Base-by-base conservation (phyloP, 1,139 yeast genomes). In the Yamadazyma atmosphaerica region DNA sequence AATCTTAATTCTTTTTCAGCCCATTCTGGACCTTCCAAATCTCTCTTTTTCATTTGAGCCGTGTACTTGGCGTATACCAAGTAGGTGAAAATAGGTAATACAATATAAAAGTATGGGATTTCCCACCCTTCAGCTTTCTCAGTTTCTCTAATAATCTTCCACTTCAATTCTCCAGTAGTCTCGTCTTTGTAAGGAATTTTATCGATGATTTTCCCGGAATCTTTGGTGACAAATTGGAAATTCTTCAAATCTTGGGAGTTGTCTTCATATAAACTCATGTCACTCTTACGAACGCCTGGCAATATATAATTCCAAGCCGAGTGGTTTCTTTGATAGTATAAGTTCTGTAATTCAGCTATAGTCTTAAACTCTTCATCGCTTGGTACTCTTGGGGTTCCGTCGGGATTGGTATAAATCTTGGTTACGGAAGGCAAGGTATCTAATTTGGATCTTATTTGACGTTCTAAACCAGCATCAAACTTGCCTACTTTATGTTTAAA, bases 121-220 rank as follows among this genome's bases (percentile, higher is more conserved):
- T 87, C 95, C 95, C 95, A 86, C 35, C 95, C 95, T 68, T 86
- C 95, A 30, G 76, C 76, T 59, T 81, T 81, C 53, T 79, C 81
- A 42, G 83, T 78, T 56, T 81, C 89, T 49, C 95, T 75, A 35
- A 87, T 81, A 45, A 86, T 68, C 55, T 81, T 79, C 95, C 95
- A 86, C 54, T 81, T 80, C 53, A 86, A 77, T 54, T 81, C 85
- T 26, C 95, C 95, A 13, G 88, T 82, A 30, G 77, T 68, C 35
- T 83, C 81, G 60, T 85, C 94, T 62, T 83, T 86, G 57, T 80
- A 86, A 38, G 96, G 95, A 45, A 86, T 79, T 65, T 86, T 86
- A 61, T 86, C 96, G 49, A 87, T 76, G 53, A 86, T 83, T 53
- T 77, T 73, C 34, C 83, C 78, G 1, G 83, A 72, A 35, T 81